These are phyloP conservation scores for Acidomyces sp. DNA, from an alignment of 495 filamentous ascomycete species.

Conservation along the genomic window DNA sequence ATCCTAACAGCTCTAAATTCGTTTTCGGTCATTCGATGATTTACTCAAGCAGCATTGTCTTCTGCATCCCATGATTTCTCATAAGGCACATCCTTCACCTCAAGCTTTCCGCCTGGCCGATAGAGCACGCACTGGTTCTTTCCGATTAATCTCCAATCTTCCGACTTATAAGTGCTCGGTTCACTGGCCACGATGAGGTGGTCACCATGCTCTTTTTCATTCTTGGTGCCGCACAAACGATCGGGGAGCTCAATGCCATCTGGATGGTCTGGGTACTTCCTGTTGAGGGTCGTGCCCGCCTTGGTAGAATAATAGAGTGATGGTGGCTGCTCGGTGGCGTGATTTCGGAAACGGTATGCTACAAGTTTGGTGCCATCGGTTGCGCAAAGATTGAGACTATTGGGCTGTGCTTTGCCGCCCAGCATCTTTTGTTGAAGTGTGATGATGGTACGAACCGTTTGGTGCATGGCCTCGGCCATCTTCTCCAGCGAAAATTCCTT, in stretches of 20 bases:
- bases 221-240: conserved; percentile 19
- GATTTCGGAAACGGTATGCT: conserved; percentile 36
- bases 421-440: conserved; percentile 29
- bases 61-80: conserved; percentile 14
- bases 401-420: conserved; percentile 28
- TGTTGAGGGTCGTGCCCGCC: conserved; percentile 36
- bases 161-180: conserved; percentile 35
- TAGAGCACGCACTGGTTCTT: conserved; percentile 26
- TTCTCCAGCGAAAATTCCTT: conserved; percentile 25
- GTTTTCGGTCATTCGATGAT: too few relatives aligned
- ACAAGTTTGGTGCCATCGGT: conserved; percentile 34
- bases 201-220: conserved; percentile 30
- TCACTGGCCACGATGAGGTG: conserved; percentile 41
- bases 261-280: conserved; percentile 34
- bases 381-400: conserved; percentile 31
- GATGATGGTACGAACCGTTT: conserved; percentile 32
- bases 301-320: conserved; percentile 36
- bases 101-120: conserved; percentile 4
- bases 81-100: conserved; percentile 14
- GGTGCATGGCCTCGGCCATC: conserved; percentile 33
- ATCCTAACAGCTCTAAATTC: too few relatives aligned
- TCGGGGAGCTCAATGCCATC: conserved; percentile 27
- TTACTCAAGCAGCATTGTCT: too few relatives aligned
- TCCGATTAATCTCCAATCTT: conserved; percentile 36
- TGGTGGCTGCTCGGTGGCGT: conserved; percentile 35